Conservation (phyloP, 805 yeast genomes). For the Pichia phayaonensis region DNA sequence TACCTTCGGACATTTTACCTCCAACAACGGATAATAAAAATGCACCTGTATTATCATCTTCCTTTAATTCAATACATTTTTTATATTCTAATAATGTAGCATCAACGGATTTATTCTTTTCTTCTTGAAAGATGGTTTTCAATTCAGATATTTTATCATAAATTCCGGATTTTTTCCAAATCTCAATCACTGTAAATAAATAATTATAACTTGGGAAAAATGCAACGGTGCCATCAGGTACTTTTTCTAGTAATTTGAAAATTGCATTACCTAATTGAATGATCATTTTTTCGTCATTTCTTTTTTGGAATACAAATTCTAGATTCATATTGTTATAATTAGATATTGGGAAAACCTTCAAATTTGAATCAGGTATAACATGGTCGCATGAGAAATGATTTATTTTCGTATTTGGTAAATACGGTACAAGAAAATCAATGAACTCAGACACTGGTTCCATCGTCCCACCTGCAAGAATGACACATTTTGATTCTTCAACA, state of each 20-base stretch:
- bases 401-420: constrained; percentile 34
- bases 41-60: constrained; percentile 31
- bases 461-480: constrained; percentile 88
- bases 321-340: constrained; percentile 27
- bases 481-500: constrained; percentile 57
- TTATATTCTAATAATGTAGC: constrained; percentile 45
- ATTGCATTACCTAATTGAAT: constrained; percentile 44
- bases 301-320: constrained; percentile 63
- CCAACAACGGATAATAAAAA: constrained; percentile 80
- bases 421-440: constrained; percentile 57
- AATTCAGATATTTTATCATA: constrained; percentile 29
- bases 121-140: constrained; percentile 53
- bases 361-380: constrained; percentile 64
- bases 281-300: constrained; percentile 42
- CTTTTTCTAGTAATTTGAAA: constrained; percentile 30
- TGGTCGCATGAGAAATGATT: constrained; percentile 70
- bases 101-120: constrained; percentile 37
- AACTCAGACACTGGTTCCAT: constrained; percentile 86
- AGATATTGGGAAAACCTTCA: constrained; percentile 50
- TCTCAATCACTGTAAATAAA: constrained; percentile 39
- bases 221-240: constrained; percentile 72
- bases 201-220: constrained; percentile 84
- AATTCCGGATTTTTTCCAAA: constrained; percentile 42
- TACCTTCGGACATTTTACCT: constrained; percentile 89
- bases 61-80: constrained; percentile 27